A percentile compares a stretch with the other conserved stretches of the same genome.
These are phyloP conservation scores for Trichoderma asperellum DNA, from an alignment of 2,329 filamentous ascomycete species.

Conservation along the genomic window DNA sequence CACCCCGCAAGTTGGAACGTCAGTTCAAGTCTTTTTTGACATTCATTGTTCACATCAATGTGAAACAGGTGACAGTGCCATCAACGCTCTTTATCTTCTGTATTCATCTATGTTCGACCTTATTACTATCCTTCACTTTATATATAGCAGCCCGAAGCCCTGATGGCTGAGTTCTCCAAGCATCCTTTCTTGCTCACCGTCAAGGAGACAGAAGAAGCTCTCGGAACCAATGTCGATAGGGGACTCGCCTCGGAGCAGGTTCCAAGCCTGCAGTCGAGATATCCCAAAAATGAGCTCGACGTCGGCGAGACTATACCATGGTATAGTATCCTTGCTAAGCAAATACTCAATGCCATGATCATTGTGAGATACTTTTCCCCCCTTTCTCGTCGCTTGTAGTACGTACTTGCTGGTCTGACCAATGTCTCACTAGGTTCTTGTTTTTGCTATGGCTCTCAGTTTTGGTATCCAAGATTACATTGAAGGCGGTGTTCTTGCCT, in stretches of 20 bases:
- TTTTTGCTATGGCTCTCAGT: conserved; percentile 75
- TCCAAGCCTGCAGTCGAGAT: conserved; percentile 58
- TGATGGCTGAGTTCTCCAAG: conserved; percentile 50
- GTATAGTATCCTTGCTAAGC: conserved; percentile 73
- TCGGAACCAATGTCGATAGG: conserved; percentile 67
- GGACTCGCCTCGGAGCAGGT: conserved; percentile 67
- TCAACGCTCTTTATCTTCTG: not conserved
- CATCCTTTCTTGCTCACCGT: conserved; percentile 66
- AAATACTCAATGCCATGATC: conserved; percentile 79
- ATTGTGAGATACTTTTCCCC: conserved; percentile 51
- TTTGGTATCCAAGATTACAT: conserved; percentile 70
- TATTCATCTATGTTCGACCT: not conserved
- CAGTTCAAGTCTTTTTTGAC: not conserved
- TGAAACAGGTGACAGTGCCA: not conserved
- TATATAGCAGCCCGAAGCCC: not conserved
- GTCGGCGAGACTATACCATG: conserved; percentile 68
- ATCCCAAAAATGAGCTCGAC: conserved; percentile 72
- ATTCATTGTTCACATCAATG: not conserved
- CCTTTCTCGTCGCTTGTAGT: not conserved
- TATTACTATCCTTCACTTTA: not conserved
- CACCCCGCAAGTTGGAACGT: not conserved
- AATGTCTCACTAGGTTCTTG: conserved; percentile 63
- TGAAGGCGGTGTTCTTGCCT: conserved; percentile 68
- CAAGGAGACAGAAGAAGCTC: conserved; percentile 64
- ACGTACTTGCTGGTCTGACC: not conserved